Base-by-base conservation (phyloP, 73 alveolate genomes). In the Blepharisma japonicum region DNA sequence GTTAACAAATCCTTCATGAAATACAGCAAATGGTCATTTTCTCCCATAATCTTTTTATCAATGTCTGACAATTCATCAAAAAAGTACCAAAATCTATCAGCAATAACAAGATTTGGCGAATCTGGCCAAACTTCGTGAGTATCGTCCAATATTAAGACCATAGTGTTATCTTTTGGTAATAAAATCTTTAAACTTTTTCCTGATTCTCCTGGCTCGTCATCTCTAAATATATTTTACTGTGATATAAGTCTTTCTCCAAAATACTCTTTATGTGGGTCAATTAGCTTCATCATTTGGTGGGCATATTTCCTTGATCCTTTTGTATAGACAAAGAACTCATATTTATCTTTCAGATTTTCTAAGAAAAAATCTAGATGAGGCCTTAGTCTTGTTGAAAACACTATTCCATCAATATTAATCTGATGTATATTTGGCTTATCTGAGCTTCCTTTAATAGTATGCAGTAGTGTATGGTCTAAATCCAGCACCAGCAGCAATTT, bases 11-110 rank as follows among this genome's bases (percentile, higher is more conserved):
- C 74, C 11, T n/a, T 14, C 11, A 61, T 61, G 23, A 18, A 61
- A 14, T 14, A 25, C 2, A 61, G 23, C 2, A 14, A 61, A 25
- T 39, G 23, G 46, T 61, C 74, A 5, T 61, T 61, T 25, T 61
- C 74, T 9, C 74, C 74, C 14, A 14, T 14, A 25, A 61, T 14
- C 47, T 25, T 61, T 61, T 61, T 25, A 18, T 25, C 47, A 53
- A 53, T 53, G 14, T 61, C 74, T 2, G 74, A n/a, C 42, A 32
- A 32, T 32, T 32, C 42, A 32, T 32, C 42, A 32, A 1, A 32
- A 61, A 61, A 61, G 23, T 61, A 25, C 38, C 14, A 25, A 25
- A 61, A 61, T 39, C 74, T 61, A n/a, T 61, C 74, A 61, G 74
- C 74, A 3, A 61, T 9, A 25, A 61, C 23, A 61, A 61, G 74